A percentile compares a stretch with the other conserved stretches of the same genome.
Evolutionary conservation across 2,329 filamentous ascomycete genomes (phyloP).

Genomic region (Hypoxylon sp.): DNA sequence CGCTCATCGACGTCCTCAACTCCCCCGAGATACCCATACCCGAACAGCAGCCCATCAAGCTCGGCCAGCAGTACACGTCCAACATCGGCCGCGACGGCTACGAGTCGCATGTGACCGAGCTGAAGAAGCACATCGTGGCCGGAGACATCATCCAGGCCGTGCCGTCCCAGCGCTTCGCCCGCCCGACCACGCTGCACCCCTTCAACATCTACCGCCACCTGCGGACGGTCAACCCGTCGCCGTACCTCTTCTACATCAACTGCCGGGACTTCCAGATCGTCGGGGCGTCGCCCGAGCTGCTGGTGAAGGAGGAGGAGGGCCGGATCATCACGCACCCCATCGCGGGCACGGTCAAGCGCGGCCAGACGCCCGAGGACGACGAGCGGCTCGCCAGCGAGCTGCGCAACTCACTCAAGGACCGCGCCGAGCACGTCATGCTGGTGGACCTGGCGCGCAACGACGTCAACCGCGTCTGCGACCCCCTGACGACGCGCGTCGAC

Average conservation of each 20-base stretch:
- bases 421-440: conserved; percentile 95
- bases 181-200: conserved; percentile 88
- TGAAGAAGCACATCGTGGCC: conserved; percentile 89
- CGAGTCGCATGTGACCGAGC: conserved; percentile 81
- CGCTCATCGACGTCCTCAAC: conserved; percentile 75
- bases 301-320: conserved; percentile 88
- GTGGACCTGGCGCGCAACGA: conserved; percentile 97
- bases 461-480: conserved; percentile 94
- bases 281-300: conserved; percentile 90
- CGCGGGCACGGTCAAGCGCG: conserved; percentile 91
- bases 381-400: conserved; percentile 79
- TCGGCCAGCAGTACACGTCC: conserved; percentile 82
- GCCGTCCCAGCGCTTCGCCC: conserved; percentile 89
- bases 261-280: conserved; percentile 94
- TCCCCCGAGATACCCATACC: conserved; percentile 80
- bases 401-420: conserved; percentile 84
- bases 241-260: conserved; percentile 95
- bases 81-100: conserved; percentile 92
- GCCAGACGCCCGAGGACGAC: conserved; percentile 82
- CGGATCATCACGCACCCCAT: conserved; percentile 96
- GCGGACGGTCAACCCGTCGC: conserved; percentile 95
- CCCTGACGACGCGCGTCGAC: conserved; percentile 87
- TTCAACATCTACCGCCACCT: conserved; percentile 98
- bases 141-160: conserved; percentile 99
- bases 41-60: conserved; percentile 74